Evolutionary conservation across 352 stramenopile genomes (phyloP), one percentile per base, ranked within the genome.

Genomic region (Phytophthora pistaciae): DNA sequence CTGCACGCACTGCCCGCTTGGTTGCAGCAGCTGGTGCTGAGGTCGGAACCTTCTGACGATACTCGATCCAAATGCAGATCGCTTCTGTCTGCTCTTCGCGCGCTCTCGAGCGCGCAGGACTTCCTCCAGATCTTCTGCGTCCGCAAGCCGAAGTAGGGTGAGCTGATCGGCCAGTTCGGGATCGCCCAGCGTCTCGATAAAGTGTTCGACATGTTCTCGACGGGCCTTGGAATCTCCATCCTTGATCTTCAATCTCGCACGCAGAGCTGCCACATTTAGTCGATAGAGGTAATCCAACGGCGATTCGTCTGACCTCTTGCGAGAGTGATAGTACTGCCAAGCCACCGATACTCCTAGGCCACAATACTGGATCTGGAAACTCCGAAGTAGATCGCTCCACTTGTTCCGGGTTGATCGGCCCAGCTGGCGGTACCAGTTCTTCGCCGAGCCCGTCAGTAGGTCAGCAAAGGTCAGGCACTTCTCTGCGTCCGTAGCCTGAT

Each of bases 361-460:
- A 21, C 42, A 50, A 21, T 23, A 50, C 42, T 50, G 42, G 14
- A 50, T 21, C 18, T 50, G 42, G 42, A 50, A 50, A n/a, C 5
- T 10, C 14, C 16, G 11, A 2, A 50, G 42, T n/a, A 50, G 16
- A n/a, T 50, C 42, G n/a, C n/a, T n/a, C n/a, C n/a, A n/a, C n/a
- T n/a, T n/a, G n/a, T n/a, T n/a, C n/a, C n/a, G n/a, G n/a, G 42
- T 50, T 2, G 42, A 50, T 50, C 42, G 13, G 11, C 13, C 18
- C 20, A 63, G 23, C 40, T 63, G 56, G 14, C 40, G 20, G 38
- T 63, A 54, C 56, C 40, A 54, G 40, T 63, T 63, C 40, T 25
- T 53, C 3, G 56, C 56, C 13, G 40, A 6, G 42, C 56, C 56
- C 6, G 56, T 8, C 10, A 63, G 11, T 7, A 55, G 18, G 55